These are phyloP conservation scores for Croton laevigatus DNA, from an alignment of 441 rosid species.

Conservation along the genomic window DNA sequence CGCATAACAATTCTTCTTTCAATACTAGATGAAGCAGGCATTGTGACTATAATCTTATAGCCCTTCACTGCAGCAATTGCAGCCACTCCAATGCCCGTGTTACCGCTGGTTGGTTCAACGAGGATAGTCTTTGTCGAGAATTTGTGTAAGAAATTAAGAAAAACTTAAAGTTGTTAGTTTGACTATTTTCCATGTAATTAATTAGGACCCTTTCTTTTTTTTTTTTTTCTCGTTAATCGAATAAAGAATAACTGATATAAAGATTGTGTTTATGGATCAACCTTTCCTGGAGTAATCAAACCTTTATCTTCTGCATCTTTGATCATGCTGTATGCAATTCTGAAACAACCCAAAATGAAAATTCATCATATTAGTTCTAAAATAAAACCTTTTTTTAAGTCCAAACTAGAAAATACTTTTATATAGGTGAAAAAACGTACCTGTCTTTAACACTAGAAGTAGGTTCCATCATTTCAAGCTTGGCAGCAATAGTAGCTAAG, in stretches of 20 bases:
- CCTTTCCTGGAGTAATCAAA: slow-evolving; percentile 78
- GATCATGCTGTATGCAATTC: slow-evolving; percentile 72
- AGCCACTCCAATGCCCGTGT: slow-evolving; percentile 76
- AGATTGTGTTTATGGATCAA: slow-evolving; percentile 22
- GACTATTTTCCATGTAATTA: too few species aligned
- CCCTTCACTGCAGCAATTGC: slow-evolving; percentile 70
- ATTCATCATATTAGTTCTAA: not conserved
- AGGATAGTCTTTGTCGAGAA: slow-evolving; percentile 42
- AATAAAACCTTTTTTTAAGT: not conserved
- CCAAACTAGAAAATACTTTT: not conserved
- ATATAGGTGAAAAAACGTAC: slow-evolving; percentile 9
- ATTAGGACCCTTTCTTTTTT: too few species aligned
- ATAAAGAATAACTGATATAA: not conserved
- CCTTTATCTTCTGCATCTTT: slow-evolving; percentile 84
- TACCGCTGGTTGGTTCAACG: slow-evolving; percentile 64
- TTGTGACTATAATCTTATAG: slow-evolving; percentile 49
- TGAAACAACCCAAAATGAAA: slow-evolving; percentile 16
- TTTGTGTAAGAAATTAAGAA: not conserved
- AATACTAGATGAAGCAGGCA: slow-evolving; percentile 54
- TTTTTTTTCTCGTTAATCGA: not conserved
- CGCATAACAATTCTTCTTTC: slow-evolving; percentile 62
- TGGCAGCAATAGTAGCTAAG: slow-evolving; percentile 56
- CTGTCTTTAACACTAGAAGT: slow-evolving; percentile 73
- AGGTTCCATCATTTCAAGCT: slow-evolving; percentile 65
- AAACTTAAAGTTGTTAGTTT: not conserved